Percentiles rank a stretch among this genome's conserved stretches.
These are phyloP conservation scores for Infundibulicybe gibba DNA, from an alignment of 768 basidiomycete genomes.

Conservation along the genomic window DNA sequence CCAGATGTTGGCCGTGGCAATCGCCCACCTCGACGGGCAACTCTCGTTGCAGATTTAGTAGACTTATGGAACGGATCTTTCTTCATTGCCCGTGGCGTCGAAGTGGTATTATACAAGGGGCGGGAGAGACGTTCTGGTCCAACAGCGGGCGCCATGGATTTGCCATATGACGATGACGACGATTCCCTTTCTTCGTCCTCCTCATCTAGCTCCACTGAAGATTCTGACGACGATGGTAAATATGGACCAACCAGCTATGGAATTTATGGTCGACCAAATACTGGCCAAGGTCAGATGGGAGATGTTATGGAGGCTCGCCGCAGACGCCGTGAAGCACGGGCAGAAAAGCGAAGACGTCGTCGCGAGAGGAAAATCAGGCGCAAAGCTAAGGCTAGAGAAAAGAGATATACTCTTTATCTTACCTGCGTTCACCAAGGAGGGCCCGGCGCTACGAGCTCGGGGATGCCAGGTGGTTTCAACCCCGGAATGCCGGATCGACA, in stretches of 20 bases:
- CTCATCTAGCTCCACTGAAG: constrained; percentile 36
- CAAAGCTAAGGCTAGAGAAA: constrained; percentile 57
- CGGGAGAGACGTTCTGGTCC: constrained; percentile 73
- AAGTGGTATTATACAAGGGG: constrained; percentile 78
- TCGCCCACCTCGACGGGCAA: constrained; percentile 51
- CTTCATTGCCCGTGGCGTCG: constrained; percentile 72
- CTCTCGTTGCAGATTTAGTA: constrained; percentile 65
- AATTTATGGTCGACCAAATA: constrained; percentile 38
- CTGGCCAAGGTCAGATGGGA: constrained; percentile 19
- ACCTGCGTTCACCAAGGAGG: constrained; percentile 37
- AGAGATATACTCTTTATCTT: constrained; percentile 62
- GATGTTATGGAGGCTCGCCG: constrained; percentile 51
- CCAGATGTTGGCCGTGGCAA: constrained; percentile 44
- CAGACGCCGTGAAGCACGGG: constrained; percentile 48
- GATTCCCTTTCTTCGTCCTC: constrained; percentile 38
- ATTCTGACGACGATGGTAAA: constrained; percentile 36
- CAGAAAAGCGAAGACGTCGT: constrained; percentile 57
- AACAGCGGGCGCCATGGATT: constrained; percentile 51
- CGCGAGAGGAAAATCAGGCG: constrained; percentile 63
- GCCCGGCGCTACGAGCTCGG: constrained; percentile 10
- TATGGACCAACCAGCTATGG: constrained; percentile 18
- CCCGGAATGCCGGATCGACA: constrained; percentile 5
- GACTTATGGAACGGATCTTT: constrained; percentile 80
- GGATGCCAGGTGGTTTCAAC: constrained; percentile 12
- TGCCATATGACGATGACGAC: constrained; percentile 40